These are phyloP conservation scores for Neurospora pannonica DNA, from an alignment of 495 filamentous ascomycete genomes.

Conservation along the genomic window DNA sequence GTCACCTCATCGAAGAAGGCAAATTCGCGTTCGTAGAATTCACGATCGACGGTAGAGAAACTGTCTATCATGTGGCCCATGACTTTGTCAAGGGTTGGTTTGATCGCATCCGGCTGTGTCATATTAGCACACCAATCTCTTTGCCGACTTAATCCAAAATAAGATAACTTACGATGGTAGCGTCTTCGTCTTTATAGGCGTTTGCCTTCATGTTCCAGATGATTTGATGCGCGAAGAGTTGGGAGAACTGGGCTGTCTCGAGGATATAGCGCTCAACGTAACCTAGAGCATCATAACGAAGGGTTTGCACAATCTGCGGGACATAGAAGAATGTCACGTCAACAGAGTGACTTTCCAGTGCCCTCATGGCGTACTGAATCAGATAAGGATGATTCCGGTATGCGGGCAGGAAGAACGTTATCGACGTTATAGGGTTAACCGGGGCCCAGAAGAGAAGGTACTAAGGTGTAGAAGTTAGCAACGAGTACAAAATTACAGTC, in stretches of 20 bases:
- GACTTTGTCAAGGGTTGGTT: constrained; percentile 86
- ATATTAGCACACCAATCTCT: constrained; percentile 24
- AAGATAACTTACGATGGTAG: constrained; percentile 59
- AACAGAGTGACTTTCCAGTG: constrained; percentile 83
- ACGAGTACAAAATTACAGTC: background rate
- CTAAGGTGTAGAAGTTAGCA: constrained; percentile 39
- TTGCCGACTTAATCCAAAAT: background rate
- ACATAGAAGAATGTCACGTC: constrained; percentile 99
- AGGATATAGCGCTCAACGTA: constrained; percentile 95
- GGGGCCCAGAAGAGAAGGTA: constrained; percentile 92
- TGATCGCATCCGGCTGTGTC: constrained; percentile 74
- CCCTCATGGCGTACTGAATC: constrained; percentile 94
- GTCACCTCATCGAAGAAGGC: constrained; percentile 97
- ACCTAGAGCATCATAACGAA: constrained; percentile 89
- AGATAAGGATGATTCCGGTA: constrained; percentile 94
- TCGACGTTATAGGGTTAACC: constrained; percentile 84
- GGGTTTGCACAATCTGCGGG: constrained; percentile 89
- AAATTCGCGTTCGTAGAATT: constrained; percentile 93
- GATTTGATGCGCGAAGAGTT: constrained; percentile 96
- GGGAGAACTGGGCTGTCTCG: constrained; percentile 90
- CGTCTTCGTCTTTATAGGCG: constrained; percentile 93
- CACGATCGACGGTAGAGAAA: constrained; percentile 67
- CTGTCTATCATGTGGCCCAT: constrained; percentile 72
- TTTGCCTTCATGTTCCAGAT: constrained; percentile 99
- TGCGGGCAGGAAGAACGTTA: constrained; percentile 84